A percentile compares a stretch with the other conserved stretches of the same genome.
phyloP scores from a whole-genome alignment of 768 basidiomycete genomes.

The Trametes villosa region DNA sequence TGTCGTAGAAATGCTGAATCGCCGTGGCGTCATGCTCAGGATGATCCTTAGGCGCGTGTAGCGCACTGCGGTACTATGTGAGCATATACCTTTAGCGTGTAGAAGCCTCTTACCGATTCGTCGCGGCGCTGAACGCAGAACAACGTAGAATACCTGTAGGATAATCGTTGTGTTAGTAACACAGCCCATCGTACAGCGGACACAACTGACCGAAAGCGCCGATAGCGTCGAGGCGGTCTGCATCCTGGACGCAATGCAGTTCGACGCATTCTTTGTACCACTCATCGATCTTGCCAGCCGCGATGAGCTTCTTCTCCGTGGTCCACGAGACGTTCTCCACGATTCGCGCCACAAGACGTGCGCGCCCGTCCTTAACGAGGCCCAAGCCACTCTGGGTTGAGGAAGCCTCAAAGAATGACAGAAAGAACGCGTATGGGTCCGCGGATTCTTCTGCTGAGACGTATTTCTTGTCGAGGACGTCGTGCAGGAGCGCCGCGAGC shows the following conservation, averaged over 20 bases:
- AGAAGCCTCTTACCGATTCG: constrained; percentile 39
- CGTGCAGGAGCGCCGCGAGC: constrained; percentile 86
- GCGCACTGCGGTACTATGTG: constrained; percentile 36
- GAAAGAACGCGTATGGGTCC: constrained; percentile 68
- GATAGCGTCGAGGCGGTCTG: constrained; percentile 56
- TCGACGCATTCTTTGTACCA: constrained; percentile 79
- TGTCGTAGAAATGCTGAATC: constrained; percentile 86
- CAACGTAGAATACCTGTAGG: constrained; percentile 48
- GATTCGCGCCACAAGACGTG: constrained; percentile 57
- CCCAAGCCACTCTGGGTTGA: constrained; percentile 51
- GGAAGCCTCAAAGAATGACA: constrained; percentile 59
- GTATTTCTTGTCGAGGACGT: constrained; percentile 88
- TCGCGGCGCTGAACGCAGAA: constrained; percentile 48
- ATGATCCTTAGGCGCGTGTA: constrained; percentile 53
- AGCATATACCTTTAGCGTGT: neutral
- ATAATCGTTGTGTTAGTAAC: no score
- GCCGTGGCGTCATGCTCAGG: constrained; percentile 52
- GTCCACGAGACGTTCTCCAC: constrained; percentile 86
- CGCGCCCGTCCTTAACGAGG: constrained; percentile 63
- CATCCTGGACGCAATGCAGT: constrained; percentile 70
- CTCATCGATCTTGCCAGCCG: constrained; percentile 54
- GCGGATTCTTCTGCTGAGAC: constrained; percentile 55
- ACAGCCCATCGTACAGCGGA: no score
- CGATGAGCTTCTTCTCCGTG: constrained; percentile 72
- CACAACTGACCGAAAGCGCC: constrained; percentile 54